Evolutionary conservation across 1,284 basidiomycete genomes (phyloP), one percentile per base, ranked within the genome.

Genomic region (Coniferiporia weirii): DNA sequence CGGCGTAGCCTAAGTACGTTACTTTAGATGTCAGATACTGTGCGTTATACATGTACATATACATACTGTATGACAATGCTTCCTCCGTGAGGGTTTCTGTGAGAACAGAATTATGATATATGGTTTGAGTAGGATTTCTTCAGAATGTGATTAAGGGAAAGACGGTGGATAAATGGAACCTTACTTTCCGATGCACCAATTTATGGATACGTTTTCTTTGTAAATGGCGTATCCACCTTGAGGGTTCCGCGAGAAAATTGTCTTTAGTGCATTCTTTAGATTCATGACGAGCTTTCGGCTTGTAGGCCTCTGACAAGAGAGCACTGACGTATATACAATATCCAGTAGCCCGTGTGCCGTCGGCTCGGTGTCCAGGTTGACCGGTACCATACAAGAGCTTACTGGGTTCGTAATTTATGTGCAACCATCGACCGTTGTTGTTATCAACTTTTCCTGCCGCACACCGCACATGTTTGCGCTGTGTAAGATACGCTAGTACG

Each of bases 1-100:
- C 71, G 19, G 80, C 70, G 64, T 84, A 86, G 19, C 85, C 84
- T 85, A 60, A 46, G 17, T 9, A 61, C 4, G 3, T 46, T 12
- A 17, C 19, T 22, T 19, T 36, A 8, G 46, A 45, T 15, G 19
- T 22, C n/a, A 10, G 20, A 51, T 12, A 10, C 34, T 17, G 40
- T 4, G 7, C 8, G 22, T 15, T 27, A 8, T 20, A n/a, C 1
- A 56, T 15, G 27, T 13, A 19, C n/a, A n/a, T n/a, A n/a, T n/a
- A n/a, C n/a, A n/a, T n/a, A n/a, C n/a, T n/a, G n/a, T 9, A 10
- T 45, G 10, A 35, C 27, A 17, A 52, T 15, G 19, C 15, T 35
- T 57, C 60, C 60, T 43, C 60, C 60, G 5, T 61, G 60, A 27
- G 60, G 54, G 52, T 53, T 46, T 9, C 60, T 61, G 32, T 3